A percentile compares a stretch with the other conserved stretches of the same genome.
These are phyloP conservation scores for Seiridium unicorne DNA, from an alignment of 2,329 filamentous ascomycete species.

Conservation along the genomic window DNA sequence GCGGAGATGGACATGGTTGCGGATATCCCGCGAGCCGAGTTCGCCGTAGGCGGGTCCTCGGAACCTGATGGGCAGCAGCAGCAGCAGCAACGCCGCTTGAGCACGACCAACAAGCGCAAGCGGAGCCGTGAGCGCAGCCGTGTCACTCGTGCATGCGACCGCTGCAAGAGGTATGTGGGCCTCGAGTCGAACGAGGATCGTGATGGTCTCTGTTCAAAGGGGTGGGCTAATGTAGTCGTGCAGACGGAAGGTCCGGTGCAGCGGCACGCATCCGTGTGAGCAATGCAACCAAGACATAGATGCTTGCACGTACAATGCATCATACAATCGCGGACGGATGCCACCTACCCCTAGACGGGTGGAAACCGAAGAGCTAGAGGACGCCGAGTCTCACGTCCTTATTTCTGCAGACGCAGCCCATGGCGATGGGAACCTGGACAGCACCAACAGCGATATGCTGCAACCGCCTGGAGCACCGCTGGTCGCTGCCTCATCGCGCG, in stretches of 20 bases:
- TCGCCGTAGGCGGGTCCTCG: background rate
- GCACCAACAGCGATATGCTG: background rate
- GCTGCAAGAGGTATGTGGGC: slow-evolving; percentile 41
- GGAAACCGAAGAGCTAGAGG: background rate
- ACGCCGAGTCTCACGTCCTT: background rate
- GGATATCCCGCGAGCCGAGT: background rate
- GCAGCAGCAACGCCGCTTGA: background rate
- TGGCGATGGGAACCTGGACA: background rate
- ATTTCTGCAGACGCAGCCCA: background rate
- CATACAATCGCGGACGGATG: slow-evolving; percentile 40
- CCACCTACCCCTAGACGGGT: background rate
- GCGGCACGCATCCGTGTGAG: slow-evolving; percentile 35
- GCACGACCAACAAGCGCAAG: slow-evolving; percentile 7
- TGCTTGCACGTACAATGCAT: slow-evolving; percentile 47
- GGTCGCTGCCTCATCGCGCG: slow-evolving; percentile 26
- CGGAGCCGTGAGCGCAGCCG: slow-evolving; percentile 31
- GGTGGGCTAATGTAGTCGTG: too few species aligned
- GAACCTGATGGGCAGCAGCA: too few species aligned
- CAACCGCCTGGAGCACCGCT: background rate
- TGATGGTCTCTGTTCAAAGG: background rate
- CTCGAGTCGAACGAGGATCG: background rate
- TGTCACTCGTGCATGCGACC: slow-evolving; percentile 46
- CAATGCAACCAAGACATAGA: slow-evolving; percentile 27
- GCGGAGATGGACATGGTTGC: background rate
- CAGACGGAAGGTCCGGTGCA: slow-evolving; percentile 38